Conservation (phyloP, 2,329 filamentous ascomycete genomes). For the Neofusicoccum sp. region DNA sequence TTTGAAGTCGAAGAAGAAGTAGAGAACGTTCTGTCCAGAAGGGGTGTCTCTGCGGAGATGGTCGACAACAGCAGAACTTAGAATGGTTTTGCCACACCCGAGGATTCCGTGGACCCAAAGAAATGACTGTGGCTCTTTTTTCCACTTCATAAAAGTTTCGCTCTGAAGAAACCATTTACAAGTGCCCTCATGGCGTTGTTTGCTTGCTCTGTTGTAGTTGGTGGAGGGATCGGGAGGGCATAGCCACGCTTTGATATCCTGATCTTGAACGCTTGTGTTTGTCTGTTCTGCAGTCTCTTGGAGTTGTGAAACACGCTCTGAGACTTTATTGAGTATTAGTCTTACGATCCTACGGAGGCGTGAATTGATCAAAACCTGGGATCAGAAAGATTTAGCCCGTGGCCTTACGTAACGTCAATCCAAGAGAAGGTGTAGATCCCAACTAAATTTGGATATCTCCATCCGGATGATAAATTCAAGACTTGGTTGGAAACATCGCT, state of each 20-base stretch:
- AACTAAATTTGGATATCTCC: too few species aligned
- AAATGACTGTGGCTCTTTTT: not conserved
- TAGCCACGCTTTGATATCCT: not conserved
- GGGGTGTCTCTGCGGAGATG: not conserved
- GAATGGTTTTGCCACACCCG: slow-evolving; percentile 1
- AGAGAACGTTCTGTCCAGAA: slow-evolving; percentile 7
- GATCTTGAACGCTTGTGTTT: not conserved
- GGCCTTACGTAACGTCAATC: too few species aligned
- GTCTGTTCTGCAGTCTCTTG: too few species aligned
- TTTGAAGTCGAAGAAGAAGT: slow-evolving; percentile 38
- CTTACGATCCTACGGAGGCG: too few species aligned
- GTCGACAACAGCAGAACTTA: not conserved
- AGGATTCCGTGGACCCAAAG: not conserved
- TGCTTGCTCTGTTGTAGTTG: not conserved
- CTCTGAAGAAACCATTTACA: not conserved
- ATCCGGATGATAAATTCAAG: too few species aligned
- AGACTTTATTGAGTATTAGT: too few species aligned
- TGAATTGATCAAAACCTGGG: too few species aligned
- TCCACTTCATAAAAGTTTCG: not conserved
- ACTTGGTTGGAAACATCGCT: too few species aligned
- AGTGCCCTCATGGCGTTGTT: not conserved
- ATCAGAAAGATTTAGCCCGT: too few species aligned
- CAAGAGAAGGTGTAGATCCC: too few species aligned
- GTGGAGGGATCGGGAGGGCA: not conserved
- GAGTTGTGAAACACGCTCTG: not conserved